phyloP scores from a whole-genome alignment of 169 alveolate genomes.

The Babesia ovis region DNA sequence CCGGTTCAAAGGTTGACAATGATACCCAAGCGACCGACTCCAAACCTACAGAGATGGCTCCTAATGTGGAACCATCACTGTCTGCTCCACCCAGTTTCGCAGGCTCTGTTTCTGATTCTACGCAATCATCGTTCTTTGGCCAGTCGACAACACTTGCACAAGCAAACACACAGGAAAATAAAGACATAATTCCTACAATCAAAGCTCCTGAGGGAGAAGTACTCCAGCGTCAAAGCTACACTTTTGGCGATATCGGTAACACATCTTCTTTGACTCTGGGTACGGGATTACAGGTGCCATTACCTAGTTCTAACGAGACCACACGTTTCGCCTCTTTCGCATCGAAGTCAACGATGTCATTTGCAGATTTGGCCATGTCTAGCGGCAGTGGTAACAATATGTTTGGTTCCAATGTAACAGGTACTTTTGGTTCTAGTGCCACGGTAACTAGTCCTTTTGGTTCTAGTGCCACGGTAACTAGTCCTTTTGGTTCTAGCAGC shows the following conservation, averaged over 20 bases:
- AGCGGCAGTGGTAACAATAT: background rate
- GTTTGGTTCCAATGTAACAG: background rate
- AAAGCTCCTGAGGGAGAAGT: too few relatives aligned
- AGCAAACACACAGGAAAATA: too few relatives aligned
- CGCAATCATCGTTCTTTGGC: too few relatives aligned
- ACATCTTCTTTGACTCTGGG: background rate
- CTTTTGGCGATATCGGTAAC: background rate
- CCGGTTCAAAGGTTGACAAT: background rate
- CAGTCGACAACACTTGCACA: too few relatives aligned
- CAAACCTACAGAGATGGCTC: too few relatives aligned
- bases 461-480: background rate
- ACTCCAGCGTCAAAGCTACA: conserved; percentile 18
- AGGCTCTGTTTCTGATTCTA: too few relatives aligned
- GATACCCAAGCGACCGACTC: too few relatives aligned
- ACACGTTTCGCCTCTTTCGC: conserved; percentile 19
- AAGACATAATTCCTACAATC: too few relatives aligned
- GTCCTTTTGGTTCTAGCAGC: background rate
- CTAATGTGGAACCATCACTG: too few relatives aligned
- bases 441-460: background rate
- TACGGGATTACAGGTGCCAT: background rate
- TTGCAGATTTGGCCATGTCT: conserved; percentile 24
- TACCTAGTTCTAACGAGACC: conserved; percentile 1
- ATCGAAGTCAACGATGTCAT: background rate
- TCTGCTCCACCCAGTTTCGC: too few relatives aligned
- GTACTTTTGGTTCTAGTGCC: background rate